A percentile compares a stretch with the other conserved stretches of the same genome.
Evolutionary conservation across 805 yeast species (phyloP).

Genomic region (Saturnispora bothae): DNA sequence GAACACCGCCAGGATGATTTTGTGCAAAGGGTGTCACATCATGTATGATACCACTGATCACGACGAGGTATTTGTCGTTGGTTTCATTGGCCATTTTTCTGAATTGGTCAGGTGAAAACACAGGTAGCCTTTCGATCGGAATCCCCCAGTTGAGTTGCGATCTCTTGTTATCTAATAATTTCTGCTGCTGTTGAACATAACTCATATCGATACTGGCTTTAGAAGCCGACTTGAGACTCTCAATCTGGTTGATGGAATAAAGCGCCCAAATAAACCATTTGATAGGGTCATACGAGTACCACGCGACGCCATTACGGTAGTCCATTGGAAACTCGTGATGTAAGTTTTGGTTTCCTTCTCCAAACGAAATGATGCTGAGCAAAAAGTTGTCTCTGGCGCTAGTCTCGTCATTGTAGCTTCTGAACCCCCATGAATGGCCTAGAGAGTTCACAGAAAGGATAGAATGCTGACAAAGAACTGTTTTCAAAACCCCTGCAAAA

Average conservation of each 20-base stretch:
- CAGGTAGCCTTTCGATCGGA: slow-evolving; percentile 79
- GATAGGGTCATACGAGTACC: slow-evolving; percentile 80
- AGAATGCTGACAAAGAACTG: slow-evolving; percentile 68
- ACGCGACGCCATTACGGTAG: slow-evolving; percentile 62
- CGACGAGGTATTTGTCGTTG: slow-evolving; percentile 44
- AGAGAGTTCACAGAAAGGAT: slow-evolving; percentile 69
- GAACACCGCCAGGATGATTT: slow-evolving; percentile 90
- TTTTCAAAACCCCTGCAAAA: slow-evolving; percentile 69
- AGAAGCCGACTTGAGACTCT: slow-evolving; percentile 44
- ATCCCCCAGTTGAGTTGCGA: slow-evolving; percentile 87
- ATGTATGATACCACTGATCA: slow-evolving; percentile 85
- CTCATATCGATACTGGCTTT: slow-evolving; percentile 59
- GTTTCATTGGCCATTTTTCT: slow-evolving; percentile 27
- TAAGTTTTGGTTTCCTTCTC: slow-evolving; percentile 87
- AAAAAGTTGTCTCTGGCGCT: slow-evolving; percentile 62
- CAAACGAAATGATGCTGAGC: slow-evolving; percentile 61
- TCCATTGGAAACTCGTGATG: slow-evolving; percentile 95
- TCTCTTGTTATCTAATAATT: slow-evolving; percentile 64
- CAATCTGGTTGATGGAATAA: slow-evolving; percentile 46
- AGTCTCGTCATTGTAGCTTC: slow-evolving; percentile 64
- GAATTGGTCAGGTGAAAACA: slow-evolving; percentile 39
- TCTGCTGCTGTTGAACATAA: slow-evolving; percentile 73
- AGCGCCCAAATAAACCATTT: slow-evolving; percentile 57
- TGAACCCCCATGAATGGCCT: slow-evolving; percentile 69
- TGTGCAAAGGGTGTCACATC: slow-evolving; percentile 85